Percentiles rank a stretch among this genome's conserved stretches.
These are phyloP conservation scores for Russula griseocarnosa DNA, from an alignment of 768 basidiomycete genomes.

Conservation along the genomic window DNA sequence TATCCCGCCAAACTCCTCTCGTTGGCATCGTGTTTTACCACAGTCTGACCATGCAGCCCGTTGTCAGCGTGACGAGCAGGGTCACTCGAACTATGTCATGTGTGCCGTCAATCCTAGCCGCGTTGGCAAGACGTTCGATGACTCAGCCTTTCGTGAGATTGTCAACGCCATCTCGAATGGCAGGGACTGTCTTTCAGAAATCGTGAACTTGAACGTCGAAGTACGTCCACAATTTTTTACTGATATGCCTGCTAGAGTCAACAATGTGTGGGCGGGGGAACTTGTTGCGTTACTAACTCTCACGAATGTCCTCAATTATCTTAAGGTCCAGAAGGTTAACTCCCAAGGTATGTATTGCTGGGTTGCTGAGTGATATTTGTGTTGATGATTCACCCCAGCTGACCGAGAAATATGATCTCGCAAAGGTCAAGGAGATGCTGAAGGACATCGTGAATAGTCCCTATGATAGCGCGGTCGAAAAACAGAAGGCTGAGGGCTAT, in stretches of 20 bases:
- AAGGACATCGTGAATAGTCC: constrained; percentile 85
- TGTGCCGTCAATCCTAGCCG: constrained; percentile 97
- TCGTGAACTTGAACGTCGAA: constrained; percentile 95
- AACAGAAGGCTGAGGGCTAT: constrained; percentile 79
- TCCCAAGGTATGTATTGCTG: constrained; percentile 52
- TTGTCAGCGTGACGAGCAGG: constrained; percentile 90
- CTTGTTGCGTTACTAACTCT: constrained; percentile 87
- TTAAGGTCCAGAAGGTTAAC: constrained; percentile 97
- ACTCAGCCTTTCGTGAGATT: constrained; percentile 93
- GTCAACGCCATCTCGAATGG: constrained; percentile 82
- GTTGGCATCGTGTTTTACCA: constrained; percentile 99
- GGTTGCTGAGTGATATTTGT: neutral
- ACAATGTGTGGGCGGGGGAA: constrained; percentile 99
- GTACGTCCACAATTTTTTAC: constrained; percentile 39
- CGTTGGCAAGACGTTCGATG: constrained; percentile 90
- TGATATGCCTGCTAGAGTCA: constrained; percentile 60
- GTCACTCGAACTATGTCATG: constrained; percentile 97
- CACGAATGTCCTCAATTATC: constrained; percentile 93
- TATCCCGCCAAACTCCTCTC: constrained; percentile 92
- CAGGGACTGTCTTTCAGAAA: constrained; percentile 85
- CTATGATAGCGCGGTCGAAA: constrained; percentile 67
- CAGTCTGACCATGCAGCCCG: constrained; percentile 99
- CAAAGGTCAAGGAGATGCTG: constrained; percentile 95
- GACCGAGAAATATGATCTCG: constrained; percentile 80
- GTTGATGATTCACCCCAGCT: constrained; percentile 46